A percentile compares a stretch with the other conserved stretches of the same genome.
These are phyloP conservation scores for Plectosphaerella sp. DNA, from an alignment of 2,329 filamentous ascomycete genomes.

Conservation along the genomic window DNA sequence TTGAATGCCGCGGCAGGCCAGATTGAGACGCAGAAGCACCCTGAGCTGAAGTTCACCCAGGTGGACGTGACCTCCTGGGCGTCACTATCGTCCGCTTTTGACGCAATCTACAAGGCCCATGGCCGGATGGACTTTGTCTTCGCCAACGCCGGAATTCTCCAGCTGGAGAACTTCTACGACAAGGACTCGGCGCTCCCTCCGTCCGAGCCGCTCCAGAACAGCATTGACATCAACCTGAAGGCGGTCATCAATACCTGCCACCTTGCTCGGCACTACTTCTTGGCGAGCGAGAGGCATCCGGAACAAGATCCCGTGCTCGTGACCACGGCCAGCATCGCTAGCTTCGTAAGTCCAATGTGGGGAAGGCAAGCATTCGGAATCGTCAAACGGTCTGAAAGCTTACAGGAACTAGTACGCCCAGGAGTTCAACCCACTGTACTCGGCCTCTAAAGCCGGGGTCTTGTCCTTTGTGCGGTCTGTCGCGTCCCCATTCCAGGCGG, in stretches of 20 bases:
- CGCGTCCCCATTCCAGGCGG: constrained; percentile 16
- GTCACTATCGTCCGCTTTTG: constrained; percentile 22
- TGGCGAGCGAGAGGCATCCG: constrained; percentile 15
- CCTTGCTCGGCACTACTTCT: constrained; percentile 36
- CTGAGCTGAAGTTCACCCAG: constrained; percentile 5
- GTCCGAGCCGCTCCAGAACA: constrained; percentile 19
- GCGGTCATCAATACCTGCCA: constrained; percentile 30
- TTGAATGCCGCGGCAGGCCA: constrained; percentile 13
- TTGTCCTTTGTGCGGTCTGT: constrained; percentile 27
- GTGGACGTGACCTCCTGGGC: constrained; percentile 13
- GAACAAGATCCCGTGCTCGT: constrained; percentile 17
- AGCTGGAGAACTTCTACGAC: constrained; percentile 31
- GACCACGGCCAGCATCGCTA: constrained; percentile 24
- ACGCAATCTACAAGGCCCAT: constrained; percentile 26
- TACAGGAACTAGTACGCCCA: constrained; percentile 15
- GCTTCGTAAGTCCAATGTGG: constrained; percentile 15
- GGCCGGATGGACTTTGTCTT: constrained; percentile 41
- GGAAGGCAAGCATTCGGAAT: background rate
- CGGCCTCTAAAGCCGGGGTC: constrained; percentile 25
- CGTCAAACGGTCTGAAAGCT: background rate
- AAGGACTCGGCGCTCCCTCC: constrained; percentile 10
- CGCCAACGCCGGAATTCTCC: constrained; percentile 41
- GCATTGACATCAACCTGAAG: constrained; percentile 27
- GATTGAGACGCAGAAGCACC: constrained; percentile 2
- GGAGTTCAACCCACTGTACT: constrained; percentile 24